phyloP scores from a whole-genome alignment of 2,329 filamentous ascomycete species.

The Metarhizium sp. region DNA sequence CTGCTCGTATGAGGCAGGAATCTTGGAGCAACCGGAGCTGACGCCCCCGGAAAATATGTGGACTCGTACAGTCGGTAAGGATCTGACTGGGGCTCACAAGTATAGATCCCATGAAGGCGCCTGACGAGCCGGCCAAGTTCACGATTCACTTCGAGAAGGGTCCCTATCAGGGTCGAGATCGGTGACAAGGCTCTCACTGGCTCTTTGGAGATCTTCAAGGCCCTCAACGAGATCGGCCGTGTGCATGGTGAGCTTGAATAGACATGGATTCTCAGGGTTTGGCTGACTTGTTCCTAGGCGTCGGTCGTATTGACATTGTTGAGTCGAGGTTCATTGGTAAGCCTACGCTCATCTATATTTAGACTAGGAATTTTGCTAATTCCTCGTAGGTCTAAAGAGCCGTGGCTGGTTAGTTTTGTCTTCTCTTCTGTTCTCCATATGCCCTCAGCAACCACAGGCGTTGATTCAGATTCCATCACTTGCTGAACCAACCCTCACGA shows the following conservation, averaged over 20 bases:
- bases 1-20: not conserved
- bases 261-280: no score
- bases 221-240: slow-evolving; percentile 53
- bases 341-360: no score
- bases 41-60: not conserved
- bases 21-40: not conserved
- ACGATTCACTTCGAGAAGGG: slow-evolving; percentile 59
- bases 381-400: slow-evolving; percentile 14
- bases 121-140: slow-evolving; percentile 55
- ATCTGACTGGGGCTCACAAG: not conserved
- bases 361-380: no score
- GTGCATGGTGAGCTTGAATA: slow-evolving; percentile 26
- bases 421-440: no score
- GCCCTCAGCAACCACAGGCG: no score
- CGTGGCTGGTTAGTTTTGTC: slow-evolving; percentile 2
- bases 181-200: slow-evolving; percentile 32
- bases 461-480: no score
- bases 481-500: no score
- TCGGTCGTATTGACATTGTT: slow-evolving; percentile 52
- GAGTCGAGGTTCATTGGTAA: slow-evolving; percentile 30
- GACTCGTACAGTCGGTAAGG: not conserved
- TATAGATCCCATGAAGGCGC: slow-evolving; percentile 49
- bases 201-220: slow-evolving; percentile 55
- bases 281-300: slow-evolving; percentile 11
- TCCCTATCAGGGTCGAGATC: slow-evolving; percentile 54